Evolutionary conservation across 2,329 filamentous ascomycete genomes (phyloP).

Genomic region (Aspergillus sp.): DNA sequence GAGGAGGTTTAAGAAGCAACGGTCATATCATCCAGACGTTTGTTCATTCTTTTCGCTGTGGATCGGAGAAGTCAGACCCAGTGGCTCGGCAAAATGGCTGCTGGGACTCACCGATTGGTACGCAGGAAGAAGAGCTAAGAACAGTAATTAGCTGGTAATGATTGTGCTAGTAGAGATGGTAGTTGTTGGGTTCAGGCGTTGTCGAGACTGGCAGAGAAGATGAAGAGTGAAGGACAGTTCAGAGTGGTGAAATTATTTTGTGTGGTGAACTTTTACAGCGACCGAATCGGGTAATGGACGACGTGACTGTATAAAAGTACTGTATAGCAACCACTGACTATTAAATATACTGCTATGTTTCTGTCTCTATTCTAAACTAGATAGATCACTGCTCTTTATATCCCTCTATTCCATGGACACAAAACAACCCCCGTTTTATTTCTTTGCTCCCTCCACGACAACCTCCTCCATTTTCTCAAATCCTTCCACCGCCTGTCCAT

Average conservation of each 20-base stretch:
- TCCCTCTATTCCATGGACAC: neutral
- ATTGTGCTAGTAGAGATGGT: neutral
- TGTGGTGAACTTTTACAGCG: neutral
- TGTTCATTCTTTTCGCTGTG: neutral
- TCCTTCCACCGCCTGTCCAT: conserved; percentile 65
- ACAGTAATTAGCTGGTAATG: neutral
- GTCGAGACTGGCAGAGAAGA: too few species aligned
- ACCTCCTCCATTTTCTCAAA: conserved; percentile 67
- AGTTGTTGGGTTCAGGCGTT: neutral
- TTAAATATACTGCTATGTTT: neutral
- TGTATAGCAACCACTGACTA: neutral
- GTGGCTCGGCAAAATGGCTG: conserved; percentile 7
- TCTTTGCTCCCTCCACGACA: conserved; percentile 44
- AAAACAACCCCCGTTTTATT: neutral
- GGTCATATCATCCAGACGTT: conserved; percentile 15
- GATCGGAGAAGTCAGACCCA: conserved; percentile 6
- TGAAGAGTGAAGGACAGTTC: neutral
- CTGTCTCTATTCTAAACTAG: too few species aligned
- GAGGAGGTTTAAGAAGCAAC: conserved; percentile 12
- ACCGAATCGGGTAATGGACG: conserved; percentile 17
- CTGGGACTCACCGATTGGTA: neutral
- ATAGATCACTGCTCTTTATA: too few species aligned
- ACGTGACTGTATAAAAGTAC: conserved; percentile 7
- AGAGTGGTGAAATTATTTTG: neutral
- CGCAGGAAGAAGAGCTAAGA: neutral